Evolutionary conservation across 495 filamentous ascomycete genomes (phyloP).

Genomic region (Aspergillus ellipticus): DNA sequence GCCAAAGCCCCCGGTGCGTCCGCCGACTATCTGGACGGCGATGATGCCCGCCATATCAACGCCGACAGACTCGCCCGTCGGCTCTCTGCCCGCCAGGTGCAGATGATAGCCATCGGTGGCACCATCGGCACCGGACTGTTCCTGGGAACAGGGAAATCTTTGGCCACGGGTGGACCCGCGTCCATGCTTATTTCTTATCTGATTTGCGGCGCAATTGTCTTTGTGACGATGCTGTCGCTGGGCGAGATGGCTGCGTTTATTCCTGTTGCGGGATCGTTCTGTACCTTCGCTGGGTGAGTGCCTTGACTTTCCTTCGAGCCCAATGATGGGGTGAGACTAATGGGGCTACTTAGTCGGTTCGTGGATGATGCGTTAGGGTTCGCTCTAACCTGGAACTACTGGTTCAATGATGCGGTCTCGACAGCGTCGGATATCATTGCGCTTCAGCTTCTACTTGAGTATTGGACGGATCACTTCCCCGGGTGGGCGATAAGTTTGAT

Average conservation of each 20-base stretch:
- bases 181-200: slow-evolving; percentile 59
- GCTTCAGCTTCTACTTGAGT: slow-evolving; percentile 49
- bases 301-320: not conserved
- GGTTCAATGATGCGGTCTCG: slow-evolving; percentile 57
- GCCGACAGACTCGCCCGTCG: slow-evolving; percentile 11
- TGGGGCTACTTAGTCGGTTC: slow-evolving; percentile 41
- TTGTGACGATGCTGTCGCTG: slow-evolving; percentile 47
- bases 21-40: not conserved
- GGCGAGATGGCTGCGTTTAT: slow-evolving; percentile 51
- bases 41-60: not conserved
- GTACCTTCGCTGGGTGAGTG: slow-evolving; percentile 49
- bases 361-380: slow-evolving; percentile 56
- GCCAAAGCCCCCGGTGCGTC: slow-evolving; percentile 7
- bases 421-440: slow-evolving; percentile 54
- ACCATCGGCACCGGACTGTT: slow-evolving; percentile 67
- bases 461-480: slow-evolving; percentile 51
- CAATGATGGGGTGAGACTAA: not conserved
- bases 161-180: slow-evolving; percentile 57
- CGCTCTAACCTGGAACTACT: slow-evolving; percentile 55
- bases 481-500: slow-evolving; percentile 52
- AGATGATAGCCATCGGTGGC: slow-evolving; percentile 62
- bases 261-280: slow-evolving; percentile 49
- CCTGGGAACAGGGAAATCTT: slow-evolving; percentile 56
- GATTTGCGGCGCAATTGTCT: slow-evolving; percentile 47
- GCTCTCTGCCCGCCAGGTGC: slow-evolving; percentile 49